These are phyloP conservation scores for Mycena belliarum DNA, from an alignment of 768 basidiomycete genomes.

Conservation along the genomic window DNA sequence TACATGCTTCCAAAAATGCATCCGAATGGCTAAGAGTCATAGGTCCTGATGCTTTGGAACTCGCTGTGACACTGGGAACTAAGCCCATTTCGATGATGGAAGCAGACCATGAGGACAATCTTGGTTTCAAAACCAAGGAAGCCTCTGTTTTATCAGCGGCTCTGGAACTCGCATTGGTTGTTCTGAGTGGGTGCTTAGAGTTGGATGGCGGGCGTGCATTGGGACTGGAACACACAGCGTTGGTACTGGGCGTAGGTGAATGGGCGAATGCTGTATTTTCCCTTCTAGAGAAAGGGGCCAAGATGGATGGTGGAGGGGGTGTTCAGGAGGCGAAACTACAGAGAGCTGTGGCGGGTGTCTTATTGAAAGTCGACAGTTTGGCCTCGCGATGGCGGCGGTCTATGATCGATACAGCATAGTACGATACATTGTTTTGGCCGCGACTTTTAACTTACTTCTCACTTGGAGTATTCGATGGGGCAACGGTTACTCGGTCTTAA, in stretches of 20 bases:
- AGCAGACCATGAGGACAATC: conserved; percentile 31
- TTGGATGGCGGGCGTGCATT: conserved; percentile 77
- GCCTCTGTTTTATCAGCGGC: conserved; percentile 74
- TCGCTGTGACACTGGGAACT: conserved; percentile 79
- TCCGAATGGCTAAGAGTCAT: conserved; percentile 79
- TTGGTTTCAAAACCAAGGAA: conserved; percentile 46
- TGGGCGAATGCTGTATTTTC: conserved; percentile 77
- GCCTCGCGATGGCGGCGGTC: conserved; percentile 67
- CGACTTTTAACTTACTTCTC: too few relatives aligned
- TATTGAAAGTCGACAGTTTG: conserved; percentile 78
- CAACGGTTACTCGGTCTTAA: conserved; percentile 41
- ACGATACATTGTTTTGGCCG: too few relatives aligned
- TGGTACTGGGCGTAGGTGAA: conserved; percentile 73
- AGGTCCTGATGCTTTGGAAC: conserved; percentile 79
- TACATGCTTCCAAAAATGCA: conserved; percentile 81
- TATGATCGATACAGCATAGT: conserved; percentile 48
- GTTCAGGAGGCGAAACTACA: conserved; percentile 59
- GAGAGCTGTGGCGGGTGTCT: conserved; percentile 75
- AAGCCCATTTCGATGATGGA: conserved; percentile 52
- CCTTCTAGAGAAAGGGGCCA: conserved; percentile 63
- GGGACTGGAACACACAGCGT: conserved; percentile 70
- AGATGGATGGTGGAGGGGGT: conserved; percentile 65
- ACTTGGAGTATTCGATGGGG: conserved; percentile 41
- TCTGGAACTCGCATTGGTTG: conserved; percentile 75
- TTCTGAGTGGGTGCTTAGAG: conserved; percentile 74